Conservation (phyloP, 306 rosid species). For the Begonia peltatifolia region DNA sequence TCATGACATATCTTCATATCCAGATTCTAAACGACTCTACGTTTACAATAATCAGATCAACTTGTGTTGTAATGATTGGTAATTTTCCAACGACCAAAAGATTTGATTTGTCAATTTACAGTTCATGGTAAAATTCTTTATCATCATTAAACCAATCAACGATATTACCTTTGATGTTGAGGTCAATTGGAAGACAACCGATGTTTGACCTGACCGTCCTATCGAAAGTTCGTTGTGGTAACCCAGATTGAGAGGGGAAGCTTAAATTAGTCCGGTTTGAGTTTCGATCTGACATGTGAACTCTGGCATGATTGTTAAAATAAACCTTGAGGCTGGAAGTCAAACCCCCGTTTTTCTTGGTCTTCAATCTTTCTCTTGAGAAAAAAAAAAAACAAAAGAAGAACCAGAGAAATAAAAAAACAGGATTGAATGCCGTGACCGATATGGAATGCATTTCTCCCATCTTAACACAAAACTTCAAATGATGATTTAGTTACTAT, state of each 20-base stretch:
- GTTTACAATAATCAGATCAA: background rate
- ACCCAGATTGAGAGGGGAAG: constrained; percentile 69
- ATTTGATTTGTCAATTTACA: background rate
- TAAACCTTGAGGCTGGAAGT: constrained; percentile 55
- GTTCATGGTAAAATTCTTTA: background rate
- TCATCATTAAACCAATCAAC: background rate
- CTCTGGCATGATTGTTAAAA: constrained; percentile 52
- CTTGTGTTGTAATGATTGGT: background rate
- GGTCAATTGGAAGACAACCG: constrained; percentile 59
- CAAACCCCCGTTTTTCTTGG: constrained; percentile 43
- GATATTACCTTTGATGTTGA: constrained; percentile 59
- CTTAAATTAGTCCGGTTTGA: constrained; percentile 61
- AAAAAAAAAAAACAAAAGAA: constrained; percentile 16
- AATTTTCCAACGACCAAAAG: no score
- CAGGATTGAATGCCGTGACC: constrained; percentile 14
- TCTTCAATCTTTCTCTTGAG: constrained; percentile 69
- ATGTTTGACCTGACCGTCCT: constrained; percentile 42
- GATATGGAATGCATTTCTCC: background rate
- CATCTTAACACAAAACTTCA: background rate
- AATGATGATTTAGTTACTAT: constrained; percentile 12
- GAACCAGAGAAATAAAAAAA: constrained; percentile 18
- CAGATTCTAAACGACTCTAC: background rate
- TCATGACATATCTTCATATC: background rate
- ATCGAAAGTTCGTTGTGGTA: constrained; percentile 33
- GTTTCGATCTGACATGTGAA: constrained; percentile 49